Base-by-base conservation (phyloP, 2,329 filamentous ascomycete genomes). In the Pseudogymnoascus sp. region DNA sequence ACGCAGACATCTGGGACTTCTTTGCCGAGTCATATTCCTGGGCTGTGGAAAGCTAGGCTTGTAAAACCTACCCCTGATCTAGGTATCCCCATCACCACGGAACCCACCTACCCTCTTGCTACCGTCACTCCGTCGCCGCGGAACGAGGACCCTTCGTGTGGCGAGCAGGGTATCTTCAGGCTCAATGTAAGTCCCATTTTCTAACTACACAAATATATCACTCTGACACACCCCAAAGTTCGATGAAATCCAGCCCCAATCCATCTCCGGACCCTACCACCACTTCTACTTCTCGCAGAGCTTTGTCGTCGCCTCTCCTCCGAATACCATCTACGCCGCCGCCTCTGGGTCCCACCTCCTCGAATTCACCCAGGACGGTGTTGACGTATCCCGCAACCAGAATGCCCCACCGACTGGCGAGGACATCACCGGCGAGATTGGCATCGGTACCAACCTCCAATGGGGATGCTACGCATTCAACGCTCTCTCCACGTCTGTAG, bases 401-500 rank as follows among this genome's bases (percentile, higher is more conserved):
- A 58, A 36, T 13, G 15, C 17, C n/a, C 50, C 29, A 1, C 29
- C 17, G 0, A 35, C 9, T 7, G 29, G 29, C 10, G 15, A 17
- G 1, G 15, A 36, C n/a, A n/a, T 24, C 35, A n/a, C 29, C 11
- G 50, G 29, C 5, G 50, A 35, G 9, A 58, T 58, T n/a, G 21
- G 44, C 24, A 15, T 39, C 36, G 62, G 63, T 5, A 47, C 57
- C 8, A 69, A 68, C 33, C 44, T 62, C 1, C 72, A 71, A 60
- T 69, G 71, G 58, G 68, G 68, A 58, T 75, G 72, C 8, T 78
- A 78, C 59, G 65, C 69, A 58, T 74, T 78, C 60, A 67, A 73
- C 35, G 68, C 67, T 4, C 68, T 70, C 44, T 68, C 69, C 37
- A 74, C 60, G 61, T 74, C 65, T 64, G 68, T 78, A 26, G 76